Evolutionary conservation across 1,284 basidiomycete species (phyloP).

Genomic region (Ceratorhiza oryzae-sativae): DNA sequence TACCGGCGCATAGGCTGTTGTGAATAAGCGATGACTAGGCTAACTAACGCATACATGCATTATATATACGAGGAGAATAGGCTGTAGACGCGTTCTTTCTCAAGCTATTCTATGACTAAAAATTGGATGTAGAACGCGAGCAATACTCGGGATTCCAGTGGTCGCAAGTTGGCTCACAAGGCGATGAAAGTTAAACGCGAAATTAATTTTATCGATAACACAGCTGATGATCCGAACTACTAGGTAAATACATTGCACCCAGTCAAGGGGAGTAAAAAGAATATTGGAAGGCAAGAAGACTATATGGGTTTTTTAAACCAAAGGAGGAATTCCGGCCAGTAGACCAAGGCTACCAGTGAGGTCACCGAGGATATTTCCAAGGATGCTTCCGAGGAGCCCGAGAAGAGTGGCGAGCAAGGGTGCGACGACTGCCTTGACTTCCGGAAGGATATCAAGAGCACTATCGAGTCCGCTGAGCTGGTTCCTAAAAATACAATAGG

Average conservation of each 20-base stretch:
- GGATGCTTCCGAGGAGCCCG: neutral
- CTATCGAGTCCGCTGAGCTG: neutral
- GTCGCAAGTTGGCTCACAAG: too few relatives aligned
- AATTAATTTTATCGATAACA: neutral
- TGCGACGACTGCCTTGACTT: neutral
- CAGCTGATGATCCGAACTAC: neutral
- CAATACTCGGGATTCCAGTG: too few relatives aligned
- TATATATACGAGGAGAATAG: too few relatives aligned
- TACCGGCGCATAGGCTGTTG: too few relatives aligned
- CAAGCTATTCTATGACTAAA: too few relatives aligned
- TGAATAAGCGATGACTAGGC: too few relatives aligned
- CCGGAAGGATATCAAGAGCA: neutral
- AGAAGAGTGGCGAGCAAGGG: neutral
- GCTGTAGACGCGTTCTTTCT: too few relatives aligned
- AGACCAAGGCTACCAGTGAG: neutral
- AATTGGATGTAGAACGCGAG: too few relatives aligned
- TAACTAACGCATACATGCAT: too few relatives aligned
- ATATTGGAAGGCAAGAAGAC: neutral
- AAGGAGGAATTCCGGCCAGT: neutral
- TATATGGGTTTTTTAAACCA: neutral
- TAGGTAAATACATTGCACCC: neutral
- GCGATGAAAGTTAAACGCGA: neutral
- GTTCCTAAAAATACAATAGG: neutral
- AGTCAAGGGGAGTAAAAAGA: neutral
- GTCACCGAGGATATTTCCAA: neutral